These are phyloP conservation scores for Thuja plicata DNA, from an alignment of 83 land plant species.

Conservation along the genomic window DNA sequence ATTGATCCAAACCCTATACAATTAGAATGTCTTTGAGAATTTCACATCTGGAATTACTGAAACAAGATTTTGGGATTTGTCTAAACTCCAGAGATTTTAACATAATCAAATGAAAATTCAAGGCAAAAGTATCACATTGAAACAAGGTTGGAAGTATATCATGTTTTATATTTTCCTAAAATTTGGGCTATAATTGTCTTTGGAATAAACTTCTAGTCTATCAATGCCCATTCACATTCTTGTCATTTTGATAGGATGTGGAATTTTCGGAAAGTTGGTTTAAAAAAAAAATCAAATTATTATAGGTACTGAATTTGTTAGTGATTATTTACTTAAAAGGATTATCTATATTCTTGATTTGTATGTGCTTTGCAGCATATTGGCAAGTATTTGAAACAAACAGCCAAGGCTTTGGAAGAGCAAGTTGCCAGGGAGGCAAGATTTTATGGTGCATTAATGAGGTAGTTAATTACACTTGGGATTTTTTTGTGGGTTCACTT, in stretches of 20 bases:
- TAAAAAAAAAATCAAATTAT: not conserved
- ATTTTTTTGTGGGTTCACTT: not conserved
- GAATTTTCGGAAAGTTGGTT: not conserved
- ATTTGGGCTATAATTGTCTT: not conserved
- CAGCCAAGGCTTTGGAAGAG: conserved; percentile 90
- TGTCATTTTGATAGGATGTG: not conserved
- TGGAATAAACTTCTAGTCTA: not conserved
- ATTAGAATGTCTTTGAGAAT: not conserved
- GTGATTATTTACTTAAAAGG: not conserved
- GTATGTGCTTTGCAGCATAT: conserved; percentile 53
- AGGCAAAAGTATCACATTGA: not conserved
- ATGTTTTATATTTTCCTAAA: not conserved
- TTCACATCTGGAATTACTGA: not conserved
- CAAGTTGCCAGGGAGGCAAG: conserved; percentile 91
- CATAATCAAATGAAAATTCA: not conserved
- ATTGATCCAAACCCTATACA: not conserved
- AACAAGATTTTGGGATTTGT: not conserved
- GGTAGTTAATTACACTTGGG: conserved; percentile 35
- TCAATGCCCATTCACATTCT: not conserved
- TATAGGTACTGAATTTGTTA: not conserved
- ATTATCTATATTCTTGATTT: not conserved
- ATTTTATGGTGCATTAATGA: conserved; percentile 94
- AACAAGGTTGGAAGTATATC: not conserved
- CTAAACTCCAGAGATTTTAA: not conserved
- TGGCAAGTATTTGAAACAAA: conserved; percentile 85